These are phyloP conservation scores for Podospora pseudocomata DNA, from an alignment of 495 filamentous ascomycete species.

Conservation along the genomic window DNA sequence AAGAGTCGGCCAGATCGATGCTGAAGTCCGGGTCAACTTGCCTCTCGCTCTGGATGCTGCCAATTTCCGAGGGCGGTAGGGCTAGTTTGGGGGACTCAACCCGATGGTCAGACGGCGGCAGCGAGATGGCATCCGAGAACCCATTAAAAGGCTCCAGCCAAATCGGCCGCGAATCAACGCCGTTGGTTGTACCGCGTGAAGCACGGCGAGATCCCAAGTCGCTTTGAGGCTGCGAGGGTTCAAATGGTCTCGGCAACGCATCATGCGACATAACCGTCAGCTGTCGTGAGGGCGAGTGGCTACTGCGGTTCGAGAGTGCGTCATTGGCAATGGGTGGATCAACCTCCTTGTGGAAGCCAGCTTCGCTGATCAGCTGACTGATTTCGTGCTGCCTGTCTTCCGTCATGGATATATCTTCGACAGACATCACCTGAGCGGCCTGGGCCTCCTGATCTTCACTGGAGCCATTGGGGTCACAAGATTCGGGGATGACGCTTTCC, in stretches of 20 bases:
- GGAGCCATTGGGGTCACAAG: slow-evolving; percentile 5
- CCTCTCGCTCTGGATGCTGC: slow-evolving; percentile 38
- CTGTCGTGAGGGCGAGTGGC: slow-evolving; percentile 28
- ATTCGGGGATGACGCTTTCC: slow-evolving; percentile 23
- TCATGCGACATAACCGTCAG: slow-evolving; percentile 25
- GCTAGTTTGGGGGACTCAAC: slow-evolving; percentile 20
- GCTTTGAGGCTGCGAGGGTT: slow-evolving; percentile 3
- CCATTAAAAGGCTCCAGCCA: slow-evolving; percentile 29
- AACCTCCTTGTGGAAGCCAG: slow-evolving; percentile 25
- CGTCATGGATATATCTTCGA: slow-evolving; percentile 15
- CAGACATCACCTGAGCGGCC: slow-evolving; percentile 1
- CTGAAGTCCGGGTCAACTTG: slow-evolving; percentile 37
- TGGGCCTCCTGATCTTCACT: slow-evolving; percentile 7
- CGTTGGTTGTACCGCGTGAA: slow-evolving; percentile 11
- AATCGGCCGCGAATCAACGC: slow-evolving; percentile 28
- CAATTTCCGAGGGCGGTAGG: slow-evolving; percentile 28
- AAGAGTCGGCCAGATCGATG: slow-evolving; percentile 28
- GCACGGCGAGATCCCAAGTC: background rate
- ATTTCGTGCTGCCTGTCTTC: slow-evolving; percentile 29
- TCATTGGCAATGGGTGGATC: slow-evolving; percentile 20
- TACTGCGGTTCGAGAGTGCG: slow-evolving; percentile 20
- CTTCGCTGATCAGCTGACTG: slow-evolving; percentile 26
- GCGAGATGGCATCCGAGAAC: slow-evolving; percentile 24
- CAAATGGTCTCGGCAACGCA: background rate
- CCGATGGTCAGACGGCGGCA: slow-evolving; percentile 2